Base-by-base conservation (phyloP, 257 asterid species). In the Agastache rugosa region DNA sequence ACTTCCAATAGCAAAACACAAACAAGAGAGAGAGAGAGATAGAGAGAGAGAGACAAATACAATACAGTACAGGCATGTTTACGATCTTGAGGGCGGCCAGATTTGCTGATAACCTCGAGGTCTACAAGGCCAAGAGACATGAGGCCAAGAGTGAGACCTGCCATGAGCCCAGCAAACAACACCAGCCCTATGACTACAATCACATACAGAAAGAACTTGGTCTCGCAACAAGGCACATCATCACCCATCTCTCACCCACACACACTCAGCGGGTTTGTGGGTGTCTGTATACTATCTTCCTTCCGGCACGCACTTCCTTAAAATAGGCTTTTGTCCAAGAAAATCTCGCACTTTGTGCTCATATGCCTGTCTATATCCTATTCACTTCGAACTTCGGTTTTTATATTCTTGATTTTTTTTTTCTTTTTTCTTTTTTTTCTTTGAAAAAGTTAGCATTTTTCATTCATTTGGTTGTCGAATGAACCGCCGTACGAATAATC, bases 101-200 rank as follows among this genome's bases (percentile, higher is more conserved):
- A 87, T 83, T 88, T 90, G 91, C 98, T 95, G 54, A 95, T 92
- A 83, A 95, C 99, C 82, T 95, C 99, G 17, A 95, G 99, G 88
- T 95, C 99, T 1, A 95, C 99, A 72, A 95, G 97, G 42, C 98
- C 98, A 74, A 95, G 96, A 67, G 99, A 95, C 98, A 92, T 95
- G 45, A 95, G 87, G 14, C 99, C 99, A n/a, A 95, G 97, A 41
- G 99, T 95, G 9, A 95, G 85, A 67, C 99, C 99, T 10, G 99
- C 98, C 99, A 95, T 92, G 55, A 95, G 84, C 75, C 99, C 99
- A 62, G 98, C 99, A 80, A 95, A 95, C 71, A 45, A 1, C 55
- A 92, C 98, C 69, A 95, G 83, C 77, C 99, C 97, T 75, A 84
- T 79, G 55, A 90, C 39, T 17, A 71, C 79, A 12, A 82, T 29